Evolutionary conservation across 2,329 filamentous ascomycete species (phyloP).

Genomic region (Penicillium sp.): DNA sequence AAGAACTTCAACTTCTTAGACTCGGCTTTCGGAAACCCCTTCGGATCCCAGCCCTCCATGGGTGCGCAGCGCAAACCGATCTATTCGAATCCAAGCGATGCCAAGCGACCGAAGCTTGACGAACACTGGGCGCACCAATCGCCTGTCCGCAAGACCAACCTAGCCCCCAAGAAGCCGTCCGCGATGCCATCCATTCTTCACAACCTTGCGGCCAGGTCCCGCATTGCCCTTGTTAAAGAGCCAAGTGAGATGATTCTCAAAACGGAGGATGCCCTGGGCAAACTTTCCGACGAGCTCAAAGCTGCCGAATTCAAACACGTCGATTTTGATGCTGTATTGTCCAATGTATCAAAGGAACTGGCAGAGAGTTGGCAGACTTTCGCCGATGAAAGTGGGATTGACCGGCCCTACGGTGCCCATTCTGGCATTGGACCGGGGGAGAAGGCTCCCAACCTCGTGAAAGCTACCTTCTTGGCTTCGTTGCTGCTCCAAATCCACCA

Average conservation of each 20-base stretch:
- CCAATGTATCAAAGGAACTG: slow-evolving; percentile 38
- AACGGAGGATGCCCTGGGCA: slow-evolving; percentile 69
- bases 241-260: slow-evolving; percentile 68
- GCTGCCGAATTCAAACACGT: slow-evolving; percentile 33
- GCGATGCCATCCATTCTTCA: slow-evolving; percentile 71
- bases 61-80: slow-evolving; percentile 36
- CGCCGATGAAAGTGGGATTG: slow-evolving; percentile 45
- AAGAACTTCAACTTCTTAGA: slow-evolving; percentile 34
- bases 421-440: slow-evolving; percentile 66
- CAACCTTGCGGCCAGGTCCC: slow-evolving; percentile 60
- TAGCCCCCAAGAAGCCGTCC: slow-evolving; percentile 53
- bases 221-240: slow-evolving; percentile 64
- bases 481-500: slow-evolving; percentile 79
- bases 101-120: slow-evolving; percentile 45
- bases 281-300: slow-evolving; percentile 56
- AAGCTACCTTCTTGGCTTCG: slow-evolving; percentile 75
- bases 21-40: slow-evolving; percentile 31
- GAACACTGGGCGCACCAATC: slow-evolving; percentile 40
- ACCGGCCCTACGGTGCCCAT: slow-evolving; percentile 40
- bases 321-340: slow-evolving; percentile 34
- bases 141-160: slow-evolving; percentile 32
- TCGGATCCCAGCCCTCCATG: slow-evolving; percentile 5
- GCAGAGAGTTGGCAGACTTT: slow-evolving; percentile 36
- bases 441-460: slow-evolving; percentile 64
- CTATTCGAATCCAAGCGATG: slow-evolving; percentile 45